Conservation (phyloP, 1,284 basidiomycete genomes). For the Ganoderma leucocontextum region DNA sequence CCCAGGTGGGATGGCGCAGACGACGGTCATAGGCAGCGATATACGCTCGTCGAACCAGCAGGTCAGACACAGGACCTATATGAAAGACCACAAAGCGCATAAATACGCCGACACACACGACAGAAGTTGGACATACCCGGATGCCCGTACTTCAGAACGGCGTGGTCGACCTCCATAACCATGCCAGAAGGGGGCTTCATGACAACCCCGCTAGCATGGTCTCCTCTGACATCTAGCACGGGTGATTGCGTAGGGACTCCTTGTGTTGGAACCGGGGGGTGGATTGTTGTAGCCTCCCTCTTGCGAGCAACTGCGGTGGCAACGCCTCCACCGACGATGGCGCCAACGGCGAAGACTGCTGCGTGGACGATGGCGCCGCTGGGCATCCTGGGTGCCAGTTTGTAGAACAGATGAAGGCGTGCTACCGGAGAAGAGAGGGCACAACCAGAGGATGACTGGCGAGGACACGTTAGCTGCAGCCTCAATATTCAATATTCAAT, state of each 20-base stretch:
- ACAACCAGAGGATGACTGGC: neutral
- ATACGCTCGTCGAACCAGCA: slow-evolving; percentile 84
- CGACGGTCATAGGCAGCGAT: slow-evolving; percentile 92
- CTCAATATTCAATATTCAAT: too few species aligned
- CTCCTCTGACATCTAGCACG: slow-evolving; percentile 38
- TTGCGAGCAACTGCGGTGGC: slow-evolving; percentile 51
- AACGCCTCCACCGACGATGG: slow-evolving; percentile 72
- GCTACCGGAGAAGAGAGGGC: neutral
- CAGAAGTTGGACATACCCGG: slow-evolving; percentile 62
- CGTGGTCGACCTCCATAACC: slow-evolving; percentile 34
- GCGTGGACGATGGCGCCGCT: slow-evolving; percentile 56
- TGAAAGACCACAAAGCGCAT: neutral
- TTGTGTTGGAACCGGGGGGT: neutral
- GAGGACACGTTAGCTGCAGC: neutral
- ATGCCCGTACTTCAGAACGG: slow-evolving; percentile 76
- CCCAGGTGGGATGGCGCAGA: slow-evolving; percentile 93
- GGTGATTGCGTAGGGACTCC: slow-evolving; percentile 21
- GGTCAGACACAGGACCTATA: slow-evolving; percentile 85
- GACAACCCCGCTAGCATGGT: slow-evolving; percentile 20
- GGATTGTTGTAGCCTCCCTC: slow-evolving; percentile 15
- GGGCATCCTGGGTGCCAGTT: slow-evolving; percentile 2
- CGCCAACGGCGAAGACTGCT: slow-evolving; percentile 78
- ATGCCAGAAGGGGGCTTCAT: slow-evolving; percentile 36
- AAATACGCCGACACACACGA: too few species aligned
- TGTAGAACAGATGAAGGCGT: neutral